phyloP scores from a whole-genome alignment of 2,329 filamentous ascomycete genomes.

The Nemania abortiva region DNA sequence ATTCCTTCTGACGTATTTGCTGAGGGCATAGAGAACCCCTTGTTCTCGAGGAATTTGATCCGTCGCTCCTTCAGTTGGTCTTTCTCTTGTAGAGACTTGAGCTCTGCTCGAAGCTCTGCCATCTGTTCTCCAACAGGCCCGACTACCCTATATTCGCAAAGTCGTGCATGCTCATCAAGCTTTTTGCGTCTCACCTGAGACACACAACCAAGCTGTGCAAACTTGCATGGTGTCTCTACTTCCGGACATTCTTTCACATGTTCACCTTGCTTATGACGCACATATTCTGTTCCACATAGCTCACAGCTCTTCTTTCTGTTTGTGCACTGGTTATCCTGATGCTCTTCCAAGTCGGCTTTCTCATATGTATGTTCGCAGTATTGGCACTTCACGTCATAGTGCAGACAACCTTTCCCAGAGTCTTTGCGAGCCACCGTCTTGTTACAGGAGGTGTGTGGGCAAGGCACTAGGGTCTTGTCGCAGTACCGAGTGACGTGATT shows the following conservation, averaged over 20 bases:
- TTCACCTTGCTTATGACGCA: conserved; percentile 59
- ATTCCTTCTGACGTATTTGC: conserved; percentile 44
- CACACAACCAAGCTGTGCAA: conserved; percentile 62
- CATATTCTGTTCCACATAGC: conserved; percentile 61
- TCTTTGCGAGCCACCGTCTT: conserved; percentile 65
- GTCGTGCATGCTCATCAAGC: conserved; percentile 59
- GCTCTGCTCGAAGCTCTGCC: conserved; percentile 62
- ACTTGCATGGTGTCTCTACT: conserved; percentile 59
- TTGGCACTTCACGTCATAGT: conserved; percentile 64
- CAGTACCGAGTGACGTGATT: conserved; percentile 70
- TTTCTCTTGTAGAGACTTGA: conserved; percentile 57
- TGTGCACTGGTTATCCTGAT: conserved; percentile 58
- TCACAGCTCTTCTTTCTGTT: conserved; percentile 63
- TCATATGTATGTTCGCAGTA: conserved; percentile 66
- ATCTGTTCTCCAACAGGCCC: conserved; percentile 62
- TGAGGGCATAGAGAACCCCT: conserved; percentile 48
- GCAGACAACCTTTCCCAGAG: conserved; percentile 65
- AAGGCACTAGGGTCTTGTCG: conserved; percentile 66
- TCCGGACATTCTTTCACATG: conserved; percentile 64
- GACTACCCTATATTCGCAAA: conserved; percentile 66
- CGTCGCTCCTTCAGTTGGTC: conserved; percentile 57
- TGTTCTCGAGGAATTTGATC: conserved; percentile 58
- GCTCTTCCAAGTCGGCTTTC: conserved; percentile 61
- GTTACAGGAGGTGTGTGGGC: conserved; percentile 65
- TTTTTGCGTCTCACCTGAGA: conserved; percentile 55